Percentiles rank a stretch among this genome's conserved stretches.
Conservation (phyloP, 208 protist genomes). For the Leishmania guyanensis region DNA sequence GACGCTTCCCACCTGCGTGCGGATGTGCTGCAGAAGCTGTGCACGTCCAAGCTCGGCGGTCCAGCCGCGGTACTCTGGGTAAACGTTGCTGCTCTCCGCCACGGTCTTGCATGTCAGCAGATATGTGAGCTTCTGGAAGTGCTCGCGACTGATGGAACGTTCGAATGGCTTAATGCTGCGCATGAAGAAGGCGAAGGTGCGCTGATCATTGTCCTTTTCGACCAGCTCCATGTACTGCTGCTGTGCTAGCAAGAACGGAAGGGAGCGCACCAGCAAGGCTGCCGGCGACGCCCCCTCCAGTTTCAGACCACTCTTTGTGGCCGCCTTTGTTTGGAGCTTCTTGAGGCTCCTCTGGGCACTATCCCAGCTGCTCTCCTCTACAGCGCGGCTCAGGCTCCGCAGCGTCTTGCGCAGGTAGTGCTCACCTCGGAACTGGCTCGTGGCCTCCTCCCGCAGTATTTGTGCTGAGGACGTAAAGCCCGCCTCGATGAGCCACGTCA, state of each 20-base stretch:
- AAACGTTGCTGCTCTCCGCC: conserved; percentile 55
- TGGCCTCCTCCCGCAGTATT: conserved; percentile 83
- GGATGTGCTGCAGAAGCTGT: conserved; percentile 64
- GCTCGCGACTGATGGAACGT: conserved; percentile 56
- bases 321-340: conserved; percentile 51
- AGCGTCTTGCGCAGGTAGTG: conserved; percentile 78
- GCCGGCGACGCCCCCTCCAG: conserved; percentile 27
- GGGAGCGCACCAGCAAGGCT: conserved; percentile 41
- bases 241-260: conserved; percentile 74
- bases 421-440: conserved; percentile 60
- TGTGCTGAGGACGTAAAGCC: conserved; percentile 81
- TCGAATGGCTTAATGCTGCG: conserved; percentile 83
- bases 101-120: conserved; percentile 82
- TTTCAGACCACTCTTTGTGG: conserved; percentile 20
- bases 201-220: conserved; percentile 76
- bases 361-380: conserved; percentile 86
- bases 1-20: conserved; percentile 45
- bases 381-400: conserved; percentile 57
- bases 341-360: conserved; percentile 53
- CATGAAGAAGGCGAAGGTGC: conserved; percentile 83
- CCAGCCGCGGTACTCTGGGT: conserved; percentile 80
- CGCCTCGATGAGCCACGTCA: conserved; percentile 70
- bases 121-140: conserved; percentile 83
- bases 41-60: conserved; percentile 64
- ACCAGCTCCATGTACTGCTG: conserved; percentile 87